Evolutionary conservation across 805 yeast genomes (phyloP), one percentile per base, ranked within the genome.

Genomic region (Zygosaccharomyces lentus): DNA sequence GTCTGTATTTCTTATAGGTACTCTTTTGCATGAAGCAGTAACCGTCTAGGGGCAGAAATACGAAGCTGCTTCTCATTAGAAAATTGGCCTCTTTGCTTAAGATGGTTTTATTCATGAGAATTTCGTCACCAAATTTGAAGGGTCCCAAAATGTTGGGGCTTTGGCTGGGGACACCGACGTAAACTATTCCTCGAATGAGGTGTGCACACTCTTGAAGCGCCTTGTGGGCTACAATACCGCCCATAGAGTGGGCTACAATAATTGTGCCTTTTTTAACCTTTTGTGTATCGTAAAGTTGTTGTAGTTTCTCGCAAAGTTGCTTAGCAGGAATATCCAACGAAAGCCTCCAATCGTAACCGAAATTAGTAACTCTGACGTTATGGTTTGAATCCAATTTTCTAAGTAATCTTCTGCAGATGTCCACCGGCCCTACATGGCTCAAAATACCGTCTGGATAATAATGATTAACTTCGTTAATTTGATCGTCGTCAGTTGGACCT

Each of bases 271-370:
- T 75, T 13, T 78, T 79, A 0, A 31, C 48, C 34, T 47, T 45
- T 76, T 76, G 57, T 46, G 58, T 56, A 21, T 65, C 57, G 9
- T 70, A 61, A 37, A 76, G 71, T n/a, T 57, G 41, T 16, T 67
- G 61, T 23, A 87, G 66, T 5, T 70, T 58, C n/a, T 72, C 64
- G 27, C 65, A 67, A n/a, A 90, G 67, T 50, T 80, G 73, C 6
- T 66, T 60, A 9, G 85, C 69, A 15, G 74, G 67, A 4, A 80
- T 62, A 34, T 80, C 85, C 2, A 80, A 73, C 6, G 90, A 80
- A 5, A 89, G 65, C 56, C 97, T 75, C 97, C 97, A 90, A 68
- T 90, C 97, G 64, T 89, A 90, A n/a, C 96, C 95, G 66, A 82
- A 90, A 46, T 84, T 82, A 45, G 78, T 77, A 5, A 87, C 80